Base-by-base conservation (phyloP, 2,329 filamentous ascomycete species). In the Proliferodiscus dingleyae region DNA sequence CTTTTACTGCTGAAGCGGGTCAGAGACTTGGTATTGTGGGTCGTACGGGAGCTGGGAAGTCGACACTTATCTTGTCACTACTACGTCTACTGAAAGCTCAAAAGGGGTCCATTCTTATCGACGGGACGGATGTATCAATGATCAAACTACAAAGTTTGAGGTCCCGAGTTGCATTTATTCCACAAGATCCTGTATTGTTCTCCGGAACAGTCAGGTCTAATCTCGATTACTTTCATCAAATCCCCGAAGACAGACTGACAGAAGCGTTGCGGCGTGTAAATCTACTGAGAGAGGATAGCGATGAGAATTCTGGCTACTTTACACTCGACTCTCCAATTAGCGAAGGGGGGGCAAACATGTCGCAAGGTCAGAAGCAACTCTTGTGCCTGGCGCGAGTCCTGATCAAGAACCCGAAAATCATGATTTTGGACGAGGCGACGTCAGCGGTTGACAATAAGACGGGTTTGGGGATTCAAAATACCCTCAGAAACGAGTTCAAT, bases 351-450 rank as follows among this genome's bases (percentile, higher is more conserved):
- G n/a, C 13, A 28, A 41, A 26, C 11, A 26, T 41, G 26, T 59
- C 56, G 4, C 82, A 95, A 18, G 90, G 90, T 11, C 90, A 96
- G 68, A 81, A 91, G 1, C 91, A 96, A 66, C 78, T 96, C 39
- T 91, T 96, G 83, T 90, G 90, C 1, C 76, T 97, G 1, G 89
- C 89, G 0, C 83, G 91, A 1, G 91, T 90, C 0, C 78, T 97
- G 2, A 89, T 96, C 4, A 82, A 89, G 28, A 80, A 83, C 33
- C 85, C 83, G 0, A 87, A 85, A 56, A 94, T 97, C 66, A 95
- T 96, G 54, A 81, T 97, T 37, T 95, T 89, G 65, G 91, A 97
- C 70, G 91, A 97, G 68, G 91, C 91, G 1, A 97, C 91, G 0
- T 88, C 83, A 2, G 86, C 81, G 0, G 88, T 95, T 11, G 89